These are phyloP conservation scores for Bretschneidera sinensis DNA, from an alignment of 345 rosid species.

Conservation along the genomic window DNA sequence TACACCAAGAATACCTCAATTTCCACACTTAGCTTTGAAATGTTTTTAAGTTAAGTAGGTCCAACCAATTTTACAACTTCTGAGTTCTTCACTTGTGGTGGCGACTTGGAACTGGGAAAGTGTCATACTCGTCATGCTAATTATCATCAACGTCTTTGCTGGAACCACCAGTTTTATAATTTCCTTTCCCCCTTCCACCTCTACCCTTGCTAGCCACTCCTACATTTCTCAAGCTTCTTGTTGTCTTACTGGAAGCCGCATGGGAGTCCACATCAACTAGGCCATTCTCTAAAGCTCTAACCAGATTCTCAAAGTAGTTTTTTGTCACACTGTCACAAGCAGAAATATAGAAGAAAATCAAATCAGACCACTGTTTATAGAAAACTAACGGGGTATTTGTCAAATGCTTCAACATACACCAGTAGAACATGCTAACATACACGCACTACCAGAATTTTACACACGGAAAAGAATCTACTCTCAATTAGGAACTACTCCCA, in stretches of 20 bases:
- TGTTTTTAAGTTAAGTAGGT: no score
- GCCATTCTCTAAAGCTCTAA: slow-evolving; percentile 89
- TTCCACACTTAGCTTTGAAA: background rate
- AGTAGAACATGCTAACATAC: no score
- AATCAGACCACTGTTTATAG: no score
- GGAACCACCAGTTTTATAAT: slow-evolving; percentile 41
- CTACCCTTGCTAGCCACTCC: slow-evolving; percentile 51
- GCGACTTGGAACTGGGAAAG: no score
- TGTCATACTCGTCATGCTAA: no score
- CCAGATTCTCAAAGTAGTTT: slow-evolving; percentile 94
- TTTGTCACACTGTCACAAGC: slow-evolving; percentile 69
- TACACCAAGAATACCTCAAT: background rate
- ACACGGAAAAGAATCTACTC: no score
- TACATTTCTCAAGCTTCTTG: slow-evolving; percentile 46
- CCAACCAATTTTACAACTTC: no score
- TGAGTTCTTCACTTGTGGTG: no score
- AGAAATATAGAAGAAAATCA: slow-evolving; percentile 2
- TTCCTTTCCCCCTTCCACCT: slow-evolving; percentile 55
- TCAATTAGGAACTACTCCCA: no score
- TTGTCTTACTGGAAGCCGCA: slow-evolving; percentile 51
- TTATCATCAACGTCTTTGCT: slow-evolving; percentile 39
- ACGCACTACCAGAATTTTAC: no score
- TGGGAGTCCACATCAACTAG: slow-evolving; percentile 83
- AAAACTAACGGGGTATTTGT: no score
- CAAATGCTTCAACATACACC: no score